A percentile compares a stretch with the other conserved stretches of the same genome.
Evolutionary conservation across 768 basidiomycete genomes (phyloP).

Genomic region (Trametes sanguinea): DNA sequence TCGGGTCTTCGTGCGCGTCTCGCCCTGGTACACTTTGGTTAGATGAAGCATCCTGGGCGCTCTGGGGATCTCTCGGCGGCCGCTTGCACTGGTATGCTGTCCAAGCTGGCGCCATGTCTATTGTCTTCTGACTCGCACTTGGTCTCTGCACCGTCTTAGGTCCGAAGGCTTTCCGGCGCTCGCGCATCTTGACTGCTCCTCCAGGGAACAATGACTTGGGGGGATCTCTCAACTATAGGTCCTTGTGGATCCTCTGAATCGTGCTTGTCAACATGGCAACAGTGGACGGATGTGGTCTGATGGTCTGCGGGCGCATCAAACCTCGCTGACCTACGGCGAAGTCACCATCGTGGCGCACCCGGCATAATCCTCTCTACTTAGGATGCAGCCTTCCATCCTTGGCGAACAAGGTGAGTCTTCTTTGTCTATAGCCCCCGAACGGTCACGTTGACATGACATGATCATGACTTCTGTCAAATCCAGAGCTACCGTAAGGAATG

Average conservation of each 20-base stretch:
- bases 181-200: neutral
- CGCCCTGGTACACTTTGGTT: constrained; percentile 4
- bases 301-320: neutral
- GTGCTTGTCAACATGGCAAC: neutral
- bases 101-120: constrained; percentile 3
- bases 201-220: neutral
- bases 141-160: no score
- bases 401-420: neutral
- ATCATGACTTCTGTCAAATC: neutral
- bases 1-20: constrained; percentile 5
- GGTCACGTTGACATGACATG: no score
- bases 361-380: neutral
- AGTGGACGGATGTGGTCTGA: constrained; percentile 5
- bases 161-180: no score
- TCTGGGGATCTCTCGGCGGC: neutral
- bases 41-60: neutral
- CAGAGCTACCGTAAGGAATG: neutral
- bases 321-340: neutral
- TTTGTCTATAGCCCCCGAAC: neutral
- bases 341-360: no score
- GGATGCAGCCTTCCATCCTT: neutral
- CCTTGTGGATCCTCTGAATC: no score
- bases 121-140: neutral
- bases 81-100: neutral
- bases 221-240: no score